Percentiles rank a stretch among this genome's conserved stretches.
Conservation (phyloP, 495 filamentous ascomycete genomes). For the Apodospora peruviana region DNA sequence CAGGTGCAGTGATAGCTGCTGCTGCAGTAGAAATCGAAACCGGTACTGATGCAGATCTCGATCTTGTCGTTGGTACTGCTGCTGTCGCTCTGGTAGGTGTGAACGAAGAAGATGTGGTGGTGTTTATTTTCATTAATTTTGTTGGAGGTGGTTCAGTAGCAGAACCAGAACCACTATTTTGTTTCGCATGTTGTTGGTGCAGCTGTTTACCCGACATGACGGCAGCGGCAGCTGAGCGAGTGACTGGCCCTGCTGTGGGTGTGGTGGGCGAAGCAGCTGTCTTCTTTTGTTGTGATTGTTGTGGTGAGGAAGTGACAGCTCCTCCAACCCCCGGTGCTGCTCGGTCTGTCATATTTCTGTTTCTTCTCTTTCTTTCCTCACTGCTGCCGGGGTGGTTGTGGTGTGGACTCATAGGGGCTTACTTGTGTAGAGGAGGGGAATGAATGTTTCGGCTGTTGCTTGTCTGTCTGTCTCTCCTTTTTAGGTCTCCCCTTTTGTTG, state of each 20-base stretch:
- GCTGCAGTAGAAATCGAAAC: background rate
- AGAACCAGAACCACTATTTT: too few relatives aligned
- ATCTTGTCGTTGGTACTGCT: background rate
- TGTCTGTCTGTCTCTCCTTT: too few relatives aligned
- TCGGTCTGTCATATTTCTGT: constrained; percentile 25
- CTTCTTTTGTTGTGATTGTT: too few relatives aligned
- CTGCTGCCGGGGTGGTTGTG: constrained; percentile 18
- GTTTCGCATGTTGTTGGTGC: background rate
- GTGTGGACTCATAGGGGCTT: too few relatives aligned
- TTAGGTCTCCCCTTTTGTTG: too few relatives aligned
- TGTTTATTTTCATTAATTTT: background rate
- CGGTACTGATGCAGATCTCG: background rate
- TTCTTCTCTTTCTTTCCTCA: background rate
- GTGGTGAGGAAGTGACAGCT: background rate
- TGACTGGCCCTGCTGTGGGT: constrained; percentile 10
- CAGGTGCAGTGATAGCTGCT: background rate
- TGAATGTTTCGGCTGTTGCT: too few relatives aligned
- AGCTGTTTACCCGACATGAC: constrained; percentile 16
- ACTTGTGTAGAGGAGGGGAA: too few relatives aligned
- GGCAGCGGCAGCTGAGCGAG: constrained; percentile 13
- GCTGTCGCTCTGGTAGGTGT: background rate
- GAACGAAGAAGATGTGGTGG: background rate
- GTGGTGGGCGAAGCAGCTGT: too few relatives aligned
- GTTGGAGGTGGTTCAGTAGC: background rate
- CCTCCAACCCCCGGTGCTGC: too few relatives aligned